Conservation (phyloP, 202 grass and related monocot species). For the Panicum hallii region DNA sequence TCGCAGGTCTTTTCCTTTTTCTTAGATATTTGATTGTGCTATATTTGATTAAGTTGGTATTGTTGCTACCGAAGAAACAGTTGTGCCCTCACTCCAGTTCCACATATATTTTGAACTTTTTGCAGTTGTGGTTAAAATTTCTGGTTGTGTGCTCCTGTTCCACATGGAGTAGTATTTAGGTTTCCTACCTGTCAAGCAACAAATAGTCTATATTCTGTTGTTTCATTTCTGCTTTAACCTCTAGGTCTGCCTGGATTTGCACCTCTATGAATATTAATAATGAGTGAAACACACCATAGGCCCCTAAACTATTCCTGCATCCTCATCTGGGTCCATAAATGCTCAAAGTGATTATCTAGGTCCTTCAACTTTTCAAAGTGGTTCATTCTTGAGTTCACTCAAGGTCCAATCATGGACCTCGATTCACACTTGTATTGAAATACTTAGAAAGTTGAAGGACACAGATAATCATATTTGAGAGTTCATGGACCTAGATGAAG, state of each 20-base stretch:
- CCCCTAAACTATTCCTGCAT: too few relatives aligned
- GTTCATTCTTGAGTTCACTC: too few relatives aligned
- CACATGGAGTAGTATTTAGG: not conserved
- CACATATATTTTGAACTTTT: not conserved
- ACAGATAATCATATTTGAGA: too few relatives aligned
- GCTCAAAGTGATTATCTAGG: too few relatives aligned
- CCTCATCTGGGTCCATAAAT: too few relatives aligned
- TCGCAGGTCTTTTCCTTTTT: slow-evolving; percentile 54
- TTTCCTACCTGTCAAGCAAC: slow-evolving; percentile 2
- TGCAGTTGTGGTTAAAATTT: not conserved
- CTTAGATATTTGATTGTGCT: slow-evolving; percentile 22
- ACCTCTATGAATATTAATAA: not conserved
- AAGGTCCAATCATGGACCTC: too few relatives aligned
- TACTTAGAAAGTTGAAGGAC: too few relatives aligned
- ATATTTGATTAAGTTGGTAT: slow-evolving; percentile 4
- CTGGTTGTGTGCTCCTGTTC: not conserved
- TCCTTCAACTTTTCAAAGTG: too few relatives aligned
- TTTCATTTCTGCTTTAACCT: slow-evolving; percentile 6
- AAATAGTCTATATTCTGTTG: slow-evolving; percentile 5
- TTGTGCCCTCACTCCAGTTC: not conserved
- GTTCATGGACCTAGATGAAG: too few relatives aligned
- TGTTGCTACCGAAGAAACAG: not conserved
- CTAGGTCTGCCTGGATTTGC: slow-evolving; percentile 1
- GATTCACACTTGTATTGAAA: too few relatives aligned
- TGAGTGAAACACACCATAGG: too few relatives aligned